Percentiles rank a stretch among this genome's conserved stretches.
phyloP scores from a whole-genome alignment of 139 green algal species.

The Auxenochlorella pyrenoidosa region DNA sequence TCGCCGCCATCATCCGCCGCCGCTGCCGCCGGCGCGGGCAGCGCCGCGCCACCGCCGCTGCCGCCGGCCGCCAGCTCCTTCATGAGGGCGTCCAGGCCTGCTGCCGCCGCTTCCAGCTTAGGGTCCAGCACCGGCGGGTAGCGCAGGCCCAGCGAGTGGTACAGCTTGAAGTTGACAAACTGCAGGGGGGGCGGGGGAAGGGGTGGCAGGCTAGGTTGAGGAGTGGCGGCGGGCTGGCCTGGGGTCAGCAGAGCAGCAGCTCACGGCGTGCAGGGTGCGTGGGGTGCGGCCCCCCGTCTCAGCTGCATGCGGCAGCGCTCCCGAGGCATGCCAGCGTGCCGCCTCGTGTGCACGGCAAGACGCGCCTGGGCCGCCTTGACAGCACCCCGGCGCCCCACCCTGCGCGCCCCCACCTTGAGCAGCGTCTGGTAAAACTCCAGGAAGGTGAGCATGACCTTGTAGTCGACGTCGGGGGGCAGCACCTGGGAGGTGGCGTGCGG shows the following conservation, averaged over 20 bases:
- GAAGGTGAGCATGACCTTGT: slow-evolving; percentile 98
- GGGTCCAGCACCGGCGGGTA: slow-evolving; percentile 92
- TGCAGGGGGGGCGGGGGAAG: not conserved
- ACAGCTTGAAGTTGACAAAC: slow-evolving; percentile 99
- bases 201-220: not conserved
- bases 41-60: not conserved
- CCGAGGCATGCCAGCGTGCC: no score
- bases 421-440: slow-evolving; percentile 97
- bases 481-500: slow-evolving; percentile 90
- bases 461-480: slow-evolving; percentile 96
- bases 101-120: slow-evolving; percentile 79
- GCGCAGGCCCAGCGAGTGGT: slow-evolving; percentile 84
- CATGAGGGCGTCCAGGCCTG: slow-evolving; percentile 82
- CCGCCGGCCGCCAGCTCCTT: slow-evolving; percentile 63
- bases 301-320: no score
- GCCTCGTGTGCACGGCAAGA: no score
- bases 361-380: no score
- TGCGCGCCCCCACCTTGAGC: slow-evolving; percentile 63
- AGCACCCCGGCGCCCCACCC: not conserved
- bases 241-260: no score
- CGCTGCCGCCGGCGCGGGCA: not conserved
- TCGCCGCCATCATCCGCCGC: not conserved
- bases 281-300: no score
- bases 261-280: no score
- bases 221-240: no score